Percentiles rank a stretch among this genome's conserved stretches.
Conservation (phyloP, 768 basidiomycete species). For the Suillus alpinus region DNA sequence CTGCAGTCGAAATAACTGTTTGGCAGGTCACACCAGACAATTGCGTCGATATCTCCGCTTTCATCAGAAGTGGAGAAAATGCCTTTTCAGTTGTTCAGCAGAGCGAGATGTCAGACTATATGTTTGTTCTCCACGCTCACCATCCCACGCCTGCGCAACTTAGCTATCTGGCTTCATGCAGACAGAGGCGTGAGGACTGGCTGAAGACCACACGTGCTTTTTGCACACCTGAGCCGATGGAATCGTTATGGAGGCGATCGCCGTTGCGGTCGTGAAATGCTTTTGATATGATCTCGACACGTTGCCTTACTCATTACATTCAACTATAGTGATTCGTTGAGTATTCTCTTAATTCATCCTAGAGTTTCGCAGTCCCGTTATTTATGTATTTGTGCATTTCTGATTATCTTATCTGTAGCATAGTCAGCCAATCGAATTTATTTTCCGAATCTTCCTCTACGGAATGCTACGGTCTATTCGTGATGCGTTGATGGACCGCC, state of each 20-base stretch:
- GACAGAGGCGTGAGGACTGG: conserved; percentile 19
- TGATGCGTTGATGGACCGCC: too few relatives aligned
- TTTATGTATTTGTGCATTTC: too few relatives aligned
- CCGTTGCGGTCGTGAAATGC: not conserved
- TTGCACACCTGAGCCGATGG: conserved; percentile 8
- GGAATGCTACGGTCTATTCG: too few relatives aligned
- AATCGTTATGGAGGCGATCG: not conserved
- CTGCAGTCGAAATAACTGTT: not conserved
- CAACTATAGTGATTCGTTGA: not conserved
- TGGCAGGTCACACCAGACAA: conserved; percentile 46
- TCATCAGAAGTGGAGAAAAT: conserved; percentile 41
- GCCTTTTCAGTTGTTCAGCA: conserved; percentile 41
- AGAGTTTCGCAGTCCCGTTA: not conserved
- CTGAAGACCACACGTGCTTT: conserved; percentile 13
- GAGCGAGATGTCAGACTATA: conserved; percentile 42
- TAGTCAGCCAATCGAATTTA: too few relatives aligned
- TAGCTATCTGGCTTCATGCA: conserved; percentile 17
- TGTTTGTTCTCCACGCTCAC: conserved; percentile 48
- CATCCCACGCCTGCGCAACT: conserved; percentile 48
- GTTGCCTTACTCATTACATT: not conserved
- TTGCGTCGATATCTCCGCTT: conserved; percentile 50
- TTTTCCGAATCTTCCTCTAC: too few relatives aligned
- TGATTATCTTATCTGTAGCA: too few relatives aligned
- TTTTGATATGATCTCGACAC: not conserved
- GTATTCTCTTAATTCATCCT: not conserved